Conservation (phyloP, 192 early-diverging fungal genomes). For the Geranomyces michiganensis region DNA sequence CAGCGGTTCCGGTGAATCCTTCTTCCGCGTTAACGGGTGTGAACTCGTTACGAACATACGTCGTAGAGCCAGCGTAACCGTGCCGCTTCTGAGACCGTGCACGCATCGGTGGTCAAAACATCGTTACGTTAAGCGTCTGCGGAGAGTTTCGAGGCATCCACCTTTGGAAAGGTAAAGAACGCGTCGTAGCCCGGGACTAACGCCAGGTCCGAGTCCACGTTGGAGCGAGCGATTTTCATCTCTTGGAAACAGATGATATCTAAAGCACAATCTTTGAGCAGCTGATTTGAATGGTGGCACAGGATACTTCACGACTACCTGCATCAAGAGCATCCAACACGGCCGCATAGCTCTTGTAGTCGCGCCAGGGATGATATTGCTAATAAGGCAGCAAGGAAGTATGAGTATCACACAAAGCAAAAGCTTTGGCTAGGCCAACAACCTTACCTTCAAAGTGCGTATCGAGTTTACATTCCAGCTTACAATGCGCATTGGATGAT, state of each 20-base stretch:
- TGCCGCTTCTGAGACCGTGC: conserved; percentile 19
- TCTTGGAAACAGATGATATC: conserved; percentile 81
- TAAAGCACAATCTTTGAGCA: conserved; percentile 16
- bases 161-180: conserved; percentile 70
- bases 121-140: neutral
- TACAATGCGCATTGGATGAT: conserved; percentile 35
- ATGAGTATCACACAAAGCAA: neutral
- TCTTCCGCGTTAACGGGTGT: conserved; percentile 67
- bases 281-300: neutral
- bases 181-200: conserved; percentile 71
- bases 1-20: conserved; percentile 60
- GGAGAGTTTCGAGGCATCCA: neutral
- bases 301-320: too few relatives aligned
- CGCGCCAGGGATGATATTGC: conserved; percentile 37
- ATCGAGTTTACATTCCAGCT: conserved; percentile 53
- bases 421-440: too few relatives aligned
- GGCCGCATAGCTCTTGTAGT: conserved; percentile 24
- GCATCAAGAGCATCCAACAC: conserved; percentile 28
- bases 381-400: neutral
- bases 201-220: conserved; percentile 60
- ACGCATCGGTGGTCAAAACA: neutral
- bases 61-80: conserved; percentile 75
- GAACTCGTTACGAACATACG: conserved; percentile 56
- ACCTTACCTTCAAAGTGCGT: conserved; percentile 29
- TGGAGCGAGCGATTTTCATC: conserved; percentile 65